Conservation (phyloP, 164 flowering plant species). For the Saururus chinensis region DNA sequence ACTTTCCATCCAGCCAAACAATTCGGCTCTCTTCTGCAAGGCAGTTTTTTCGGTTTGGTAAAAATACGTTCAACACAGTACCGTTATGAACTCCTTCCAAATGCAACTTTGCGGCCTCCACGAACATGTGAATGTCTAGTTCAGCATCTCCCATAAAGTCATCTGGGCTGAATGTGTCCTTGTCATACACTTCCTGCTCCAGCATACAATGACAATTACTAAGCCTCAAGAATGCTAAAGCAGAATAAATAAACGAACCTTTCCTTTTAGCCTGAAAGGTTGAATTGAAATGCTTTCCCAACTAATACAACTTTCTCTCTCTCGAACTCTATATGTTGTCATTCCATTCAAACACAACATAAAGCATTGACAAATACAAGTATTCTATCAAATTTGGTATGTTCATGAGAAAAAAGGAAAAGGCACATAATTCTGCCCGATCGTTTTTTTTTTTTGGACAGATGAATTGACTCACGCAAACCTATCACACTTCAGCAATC, state of each 20-base stretch:
- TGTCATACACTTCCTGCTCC: constrained; percentile 59
- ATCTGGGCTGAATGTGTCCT: constrained; percentile 48
- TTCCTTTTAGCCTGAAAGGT: too few species aligned
- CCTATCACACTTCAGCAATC: too few species aligned
- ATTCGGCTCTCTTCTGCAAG: constrained; percentile 56
- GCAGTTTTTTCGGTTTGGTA: constrained; percentile 51
- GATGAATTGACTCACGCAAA: too few species aligned
- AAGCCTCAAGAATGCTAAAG: neutral
- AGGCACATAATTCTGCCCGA: too few species aligned
- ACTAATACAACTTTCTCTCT: too few species aligned
- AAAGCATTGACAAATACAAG: too few species aligned
- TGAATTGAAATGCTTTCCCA: too few species aligned
- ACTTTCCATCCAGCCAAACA: constrained; percentile 32
- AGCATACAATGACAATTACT: neutral
- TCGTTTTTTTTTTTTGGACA: too few species aligned
- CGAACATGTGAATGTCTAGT: constrained; percentile 35
- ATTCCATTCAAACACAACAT: too few species aligned
- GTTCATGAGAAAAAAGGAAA: too few species aligned
- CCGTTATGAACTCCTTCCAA: constrained; percentile 36
- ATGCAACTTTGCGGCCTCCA: constrained; percentile 42
- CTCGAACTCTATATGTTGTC: too few species aligned
- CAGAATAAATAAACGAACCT: neutral
- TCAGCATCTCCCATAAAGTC: constrained; percentile 85
- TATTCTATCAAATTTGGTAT: too few species aligned
- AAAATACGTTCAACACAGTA: constrained; percentile 31